Evolutionary conservation across 1,139 yeast species (phyloP), one percentile per base, ranked within the genome.

Genomic region (Hemisphaericaspora subhashii): DNA sequence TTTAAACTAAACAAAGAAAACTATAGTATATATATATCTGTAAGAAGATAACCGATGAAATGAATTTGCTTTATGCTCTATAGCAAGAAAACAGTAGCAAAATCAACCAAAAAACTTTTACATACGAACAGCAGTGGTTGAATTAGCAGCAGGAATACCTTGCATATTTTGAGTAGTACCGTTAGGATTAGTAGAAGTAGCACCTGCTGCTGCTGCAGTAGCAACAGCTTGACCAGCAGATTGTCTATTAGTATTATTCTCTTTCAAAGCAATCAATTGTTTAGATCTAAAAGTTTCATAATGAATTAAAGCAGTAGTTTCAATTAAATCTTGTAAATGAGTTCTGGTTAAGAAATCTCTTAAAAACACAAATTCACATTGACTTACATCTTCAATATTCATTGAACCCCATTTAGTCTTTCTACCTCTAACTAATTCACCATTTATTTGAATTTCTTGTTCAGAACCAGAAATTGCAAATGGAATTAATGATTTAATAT

Each of bases 401-500:
- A 88, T 83, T 18, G 83, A 75, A 33, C 98, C 98, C 96, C 97
- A 92, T 59, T 85, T 81, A 42, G 94, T 88, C 65, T 85, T 82
- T 69, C 98, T 83, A 35, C 96, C 97, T 55, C 94, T 83, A 30
- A 88, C 86, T 22, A 76, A 67, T 55, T 84, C 86, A 34, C 96
- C 97, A 51, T 81, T 79, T 42, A 81, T 68, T 42, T 82, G 76
- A 45, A 86, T 79, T 52, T 83, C 85, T 44, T 73, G 77, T 58
- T 89, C 95, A n/a, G 96, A 84, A 31, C 98, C 98, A 40, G 90
- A 89, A 35, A 92, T 80, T 1, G 98, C 98, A 69, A 92, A 92
- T 22, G 98, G 98, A 51, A 90, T 79, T 57, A 79, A 78, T 37
- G 83, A 86, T 72, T 83, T 79, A 53, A 85, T 83, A 53, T 85